These are phyloP conservation scores for Magnusiomyces fungicola DNA, from an alignment of 1,139 yeast species.

Conservation along the genomic window DNA sequence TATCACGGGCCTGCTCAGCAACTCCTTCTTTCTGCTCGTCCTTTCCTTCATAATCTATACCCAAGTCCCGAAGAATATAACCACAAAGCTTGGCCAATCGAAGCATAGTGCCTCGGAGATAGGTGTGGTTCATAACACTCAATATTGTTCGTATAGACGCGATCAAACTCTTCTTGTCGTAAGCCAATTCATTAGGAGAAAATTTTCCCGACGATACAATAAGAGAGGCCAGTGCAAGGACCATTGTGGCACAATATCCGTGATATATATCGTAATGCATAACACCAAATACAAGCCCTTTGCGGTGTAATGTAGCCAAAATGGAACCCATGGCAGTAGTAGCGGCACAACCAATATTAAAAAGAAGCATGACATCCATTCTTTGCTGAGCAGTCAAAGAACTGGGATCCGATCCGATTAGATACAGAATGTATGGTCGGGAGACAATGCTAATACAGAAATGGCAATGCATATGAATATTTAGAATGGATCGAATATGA, in stretches of 20 bases:
- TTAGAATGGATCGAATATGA: slow-evolving; percentile 14
- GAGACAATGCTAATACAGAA: slow-evolving; percentile 14
- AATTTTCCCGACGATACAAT: slow-evolving; percentile 13
- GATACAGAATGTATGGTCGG: slow-evolving; percentile 14
- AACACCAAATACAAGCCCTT: slow-evolving; percentile 12
- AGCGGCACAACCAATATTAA: slow-evolving; percentile 15
- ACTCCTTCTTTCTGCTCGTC: neutral
- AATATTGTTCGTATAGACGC: slow-evolving; percentile 12
- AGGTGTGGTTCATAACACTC: slow-evolving; percentile 12
- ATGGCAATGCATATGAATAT: slow-evolving; percentile 14
- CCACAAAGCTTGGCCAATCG: slow-evolving; percentile 15
- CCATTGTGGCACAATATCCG: slow-evolving; percentile 15
- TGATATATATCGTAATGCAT: slow-evolving; percentile 14
- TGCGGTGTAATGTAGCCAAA: slow-evolving; percentile 8
- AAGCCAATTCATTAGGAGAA: slow-evolving; percentile 9
- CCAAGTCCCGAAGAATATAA: slow-evolving; percentile 13
- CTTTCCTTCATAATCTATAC: slow-evolving; percentile 5
- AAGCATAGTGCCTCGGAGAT: slow-evolving; percentile 14
- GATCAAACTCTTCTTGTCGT: slow-evolving; percentile 8
- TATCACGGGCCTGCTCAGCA: neutral
- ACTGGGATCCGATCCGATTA: slow-evolving; percentile 13
- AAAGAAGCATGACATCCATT: slow-evolving; percentile 6
- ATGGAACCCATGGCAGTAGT: slow-evolving; percentile 15
- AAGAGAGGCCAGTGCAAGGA: slow-evolving; percentile 13
- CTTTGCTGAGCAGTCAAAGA: slow-evolving; percentile 11